Evolutionary conservation across 2,329 filamentous ascomycete genomes (phyloP), one percentile per base, ranked within the genome.

Genomic region (Arthrobotrys musiformis): DNA sequence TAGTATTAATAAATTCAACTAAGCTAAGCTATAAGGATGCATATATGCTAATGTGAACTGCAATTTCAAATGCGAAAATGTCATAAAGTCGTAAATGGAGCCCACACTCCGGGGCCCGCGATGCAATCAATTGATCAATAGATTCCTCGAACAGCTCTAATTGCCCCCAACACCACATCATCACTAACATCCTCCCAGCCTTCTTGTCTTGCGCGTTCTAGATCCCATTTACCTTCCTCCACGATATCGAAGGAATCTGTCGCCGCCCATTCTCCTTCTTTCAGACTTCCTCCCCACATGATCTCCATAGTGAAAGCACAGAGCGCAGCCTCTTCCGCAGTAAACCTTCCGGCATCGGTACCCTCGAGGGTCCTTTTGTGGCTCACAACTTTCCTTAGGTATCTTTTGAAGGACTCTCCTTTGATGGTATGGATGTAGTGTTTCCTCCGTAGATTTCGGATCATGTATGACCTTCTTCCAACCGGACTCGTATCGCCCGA

Each of bases 181-280:
- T 60, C 61, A 15, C 50, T 64, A 40, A 73, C 69, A 54, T 73
- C 69, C 22, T 58, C 69, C 69, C 69, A 73, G 11, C 37, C 48
- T 9, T 73, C 50, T 9, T 30, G 7, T 11, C 6, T 35, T 2
- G 42, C 67, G 1, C 19, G 35, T 2, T 22, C 24, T 6, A 35
- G 6, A 33, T 64, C 61, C 58, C 52, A 72, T 26, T 26, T 50
- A 15, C 33, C 67, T 8, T 54, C 60, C 8, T 73, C 70, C 11
- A 75, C 48, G 15, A 75, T 64, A 64, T 75, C 70, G n/a, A 75
- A 75, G 7, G 35, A 28, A 37, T 69, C 70, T 4, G 54, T 40
- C 24, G 63, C 62, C 3, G 62, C 63, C 70, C 70, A 75, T 11
- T 24, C 35, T 2, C 70, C 63, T 48, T 69, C 61, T 9, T 50